Percentiles rank a stretch among this genome's conserved stretches.
Conservation (phyloP, 495 filamentous ascomycete genomes). For the Bombardia bombarda region DNA sequence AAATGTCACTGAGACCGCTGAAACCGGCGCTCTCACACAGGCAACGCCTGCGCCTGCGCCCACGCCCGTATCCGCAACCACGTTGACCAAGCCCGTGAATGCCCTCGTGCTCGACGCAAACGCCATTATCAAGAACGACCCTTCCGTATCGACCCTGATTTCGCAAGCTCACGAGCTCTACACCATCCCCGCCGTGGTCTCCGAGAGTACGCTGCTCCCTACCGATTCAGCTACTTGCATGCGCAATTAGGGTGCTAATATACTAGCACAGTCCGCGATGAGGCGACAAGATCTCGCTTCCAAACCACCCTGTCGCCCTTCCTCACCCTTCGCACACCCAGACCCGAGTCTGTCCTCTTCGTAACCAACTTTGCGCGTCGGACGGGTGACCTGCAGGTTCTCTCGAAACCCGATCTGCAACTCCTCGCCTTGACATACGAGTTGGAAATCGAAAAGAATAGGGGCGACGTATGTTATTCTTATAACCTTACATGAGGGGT, state of each 20-base stretch:
- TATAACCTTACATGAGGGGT: background rate
- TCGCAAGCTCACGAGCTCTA: conserved; percentile 67
- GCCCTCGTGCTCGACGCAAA: conserved; percentile 85
- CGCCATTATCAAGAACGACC: conserved; percentile 84
- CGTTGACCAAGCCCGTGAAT: conserved; percentile 56
- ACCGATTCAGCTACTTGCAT: background rate
- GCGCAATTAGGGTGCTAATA: background rate
- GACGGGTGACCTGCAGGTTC: conserved; percentile 80
- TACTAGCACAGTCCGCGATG: conserved; percentile 42
- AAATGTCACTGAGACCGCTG: background rate
- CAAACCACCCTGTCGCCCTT: conserved; percentile 81
- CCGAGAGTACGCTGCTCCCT: conserved; percentile 56
- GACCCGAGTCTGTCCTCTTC: conserved; percentile 63
- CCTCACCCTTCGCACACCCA: conserved; percentile 64
- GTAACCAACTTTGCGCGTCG: conserved; percentile 80
- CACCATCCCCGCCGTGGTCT: conserved; percentile 79
- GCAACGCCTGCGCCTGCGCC: background rate
- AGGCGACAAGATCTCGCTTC: conserved; percentile 67
- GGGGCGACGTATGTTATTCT: conserved; percentile 40
- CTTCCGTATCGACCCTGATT: conserved; percentile 68
- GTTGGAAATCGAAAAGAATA: conserved; percentile 74
- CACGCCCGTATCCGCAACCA: background rate
- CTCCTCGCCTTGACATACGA: conserved; percentile 89
- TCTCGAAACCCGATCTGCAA: conserved; percentile 82
- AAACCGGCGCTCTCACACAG: background rate